A percentile compares a stretch with the other conserved stretches of the same genome.
These are phyloP conservation scores for Candida maris DNA, from an alignment of 805 yeast genomes.

Conservation along the genomic window DNA sequence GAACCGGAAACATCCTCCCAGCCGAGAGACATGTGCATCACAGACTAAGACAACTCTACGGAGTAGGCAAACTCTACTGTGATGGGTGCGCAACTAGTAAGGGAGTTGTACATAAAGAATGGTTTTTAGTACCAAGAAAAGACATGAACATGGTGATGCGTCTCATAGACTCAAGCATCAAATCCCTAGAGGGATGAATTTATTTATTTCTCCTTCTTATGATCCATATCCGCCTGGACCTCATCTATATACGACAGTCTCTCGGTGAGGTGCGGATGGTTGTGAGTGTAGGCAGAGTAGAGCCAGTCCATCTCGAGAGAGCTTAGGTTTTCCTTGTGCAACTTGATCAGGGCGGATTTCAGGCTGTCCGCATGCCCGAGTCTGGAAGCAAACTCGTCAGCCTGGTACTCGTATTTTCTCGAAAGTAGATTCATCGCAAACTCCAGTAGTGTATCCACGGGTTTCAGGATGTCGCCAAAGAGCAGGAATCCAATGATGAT, in stretches of 20 bases:
- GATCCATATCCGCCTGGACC: slow-evolving; percentile 16
- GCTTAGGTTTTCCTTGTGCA: slow-evolving; percentile 77
- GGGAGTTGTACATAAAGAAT: slow-evolving; percentile 42
- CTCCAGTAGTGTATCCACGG: slow-evolving; percentile 65
- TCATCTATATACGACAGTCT: slow-evolving; percentile 71
- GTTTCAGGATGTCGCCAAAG: slow-evolving; percentile 74
- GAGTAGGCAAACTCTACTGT: slow-evolving; percentile 47
- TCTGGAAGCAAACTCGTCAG: slow-evolving; percentile 79
- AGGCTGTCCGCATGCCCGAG: slow-evolving; percentile 70
- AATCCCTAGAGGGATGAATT: slow-evolving; percentile 1
- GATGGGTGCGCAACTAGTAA: slow-evolving; percentile 36
- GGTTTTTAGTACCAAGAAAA: slow-evolving; percentile 51
- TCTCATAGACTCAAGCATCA: slow-evolving; percentile 29
- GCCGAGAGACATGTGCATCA: slow-evolving; percentile 44
- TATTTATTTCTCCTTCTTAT: slow-evolving; percentile 20
- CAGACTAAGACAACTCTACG: slow-evolving; percentile 36
- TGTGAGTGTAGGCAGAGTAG: slow-evolving; percentile 82
- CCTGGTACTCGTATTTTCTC: slow-evolving; percentile 89
- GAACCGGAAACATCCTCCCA: slow-evolving; percentile 26
- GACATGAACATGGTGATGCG: slow-evolving; percentile 33
- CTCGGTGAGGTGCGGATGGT: slow-evolving; percentile 91
- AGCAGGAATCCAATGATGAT: slow-evolving; percentile 76
- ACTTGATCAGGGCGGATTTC: slow-evolving; percentile 65
- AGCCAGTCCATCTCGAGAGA: slow-evolving; percentile 88
- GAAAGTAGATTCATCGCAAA: slow-evolving; percentile 67